Percentiles rank a stretch among this genome's conserved stretches.
phyloP scores from a whole-genome alignment of 1,139 yeast species.

The Sugiyamaella paludigena region DNA sequence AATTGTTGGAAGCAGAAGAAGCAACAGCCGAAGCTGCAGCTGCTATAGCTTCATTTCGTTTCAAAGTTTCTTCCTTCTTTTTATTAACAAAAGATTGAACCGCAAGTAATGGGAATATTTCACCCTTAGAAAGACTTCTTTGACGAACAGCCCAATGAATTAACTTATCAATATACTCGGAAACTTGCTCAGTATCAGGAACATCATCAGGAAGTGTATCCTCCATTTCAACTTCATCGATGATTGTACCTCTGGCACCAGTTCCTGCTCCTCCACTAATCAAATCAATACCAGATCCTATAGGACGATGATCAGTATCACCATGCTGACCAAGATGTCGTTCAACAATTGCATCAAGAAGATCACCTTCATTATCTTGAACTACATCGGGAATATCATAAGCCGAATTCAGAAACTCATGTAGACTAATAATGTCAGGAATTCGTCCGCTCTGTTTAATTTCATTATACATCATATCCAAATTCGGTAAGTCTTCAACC shows the following conservation, averaged over 20 bases:
- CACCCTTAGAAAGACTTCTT: conserved; percentile 9
- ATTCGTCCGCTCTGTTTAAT: conserved; percentile 11
- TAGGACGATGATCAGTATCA: not conserved
- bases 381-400: conserved; percentile 14
- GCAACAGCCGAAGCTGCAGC: conserved; percentile 8
- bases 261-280: not conserved
- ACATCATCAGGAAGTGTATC: conserved; percentile 7
- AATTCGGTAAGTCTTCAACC: conserved; percentile 10
- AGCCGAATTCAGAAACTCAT: conserved; percentile 12
- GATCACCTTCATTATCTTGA: conserved; percentile 13
- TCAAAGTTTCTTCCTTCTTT: conserved; percentile 3
- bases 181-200: conserved; percentile 10
- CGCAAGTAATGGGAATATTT: conserved; percentile 11
- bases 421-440: conserved; percentile 10
- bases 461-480: conserved; percentile 11
- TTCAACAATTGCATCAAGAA: conserved; percentile 17
- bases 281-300: too few species aligned
- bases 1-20: not conserved
- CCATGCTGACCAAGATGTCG: conserved; percentile 11
- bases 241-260: conserved; percentile 1
- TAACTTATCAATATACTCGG: conserved; percentile 11
- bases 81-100: conserved; percentile 11
- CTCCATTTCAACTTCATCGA: not conserved
- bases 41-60: conserved; percentile 5
- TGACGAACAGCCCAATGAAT: conserved; percentile 15